These are phyloP conservation scores for Trametes pubescens DNA, from an alignment of 1,284 basidiomycete genomes.

Conservation along the genomic window DNA sequence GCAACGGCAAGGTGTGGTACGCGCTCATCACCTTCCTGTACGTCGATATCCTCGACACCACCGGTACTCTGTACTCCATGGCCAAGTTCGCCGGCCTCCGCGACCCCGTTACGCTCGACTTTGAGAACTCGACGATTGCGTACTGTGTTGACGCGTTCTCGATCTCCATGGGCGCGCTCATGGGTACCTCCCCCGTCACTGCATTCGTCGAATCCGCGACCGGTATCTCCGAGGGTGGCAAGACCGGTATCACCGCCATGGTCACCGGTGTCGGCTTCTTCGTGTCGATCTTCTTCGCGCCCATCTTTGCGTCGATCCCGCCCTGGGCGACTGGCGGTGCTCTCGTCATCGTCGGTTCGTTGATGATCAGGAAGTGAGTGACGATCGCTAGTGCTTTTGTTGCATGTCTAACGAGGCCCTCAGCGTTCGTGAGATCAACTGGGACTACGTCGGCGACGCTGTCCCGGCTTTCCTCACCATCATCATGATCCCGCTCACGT, in stretches of 20 bases:
- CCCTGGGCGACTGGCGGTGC: conserved; percentile 91
- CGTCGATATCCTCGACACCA: conserved; percentile 76
- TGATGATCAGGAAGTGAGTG: conserved; percentile 86
- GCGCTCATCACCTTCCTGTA: conserved; percentile 90
- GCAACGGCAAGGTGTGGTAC: conserved; percentile 85
- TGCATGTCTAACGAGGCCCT: background rate
- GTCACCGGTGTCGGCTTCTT: conserved; percentile 84
- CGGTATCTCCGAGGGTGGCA: conserved; percentile 86
- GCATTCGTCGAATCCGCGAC: conserved; percentile 89
- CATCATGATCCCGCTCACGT: conserved; percentile 80
- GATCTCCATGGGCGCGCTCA: conserved; percentile 83
- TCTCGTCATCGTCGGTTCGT: conserved; percentile 85
- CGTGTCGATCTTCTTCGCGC: conserved; percentile 88
- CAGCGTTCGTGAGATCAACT: conserved; percentile 86
- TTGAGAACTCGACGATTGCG: conserved; percentile 86
- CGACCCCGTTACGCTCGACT: conserved; percentile 86
- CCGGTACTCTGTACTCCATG: conserved; percentile 89
- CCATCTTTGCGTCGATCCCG: conserved; percentile 90
- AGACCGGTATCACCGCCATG: conserved; percentile 87
- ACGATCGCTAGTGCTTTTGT: background rate
- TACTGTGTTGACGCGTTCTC: conserved; percentile 87
- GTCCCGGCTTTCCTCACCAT: conserved; percentile 86
- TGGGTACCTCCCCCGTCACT: conserved; percentile 90
- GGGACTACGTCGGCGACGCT: conserved; percentile 88
- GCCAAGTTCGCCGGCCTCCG: conserved; percentile 91